These are phyloP conservation scores for Phytophthora kernoviae DNA, from an alignment of 352 stramenopile genomes.

Conservation along the genomic window DNA sequence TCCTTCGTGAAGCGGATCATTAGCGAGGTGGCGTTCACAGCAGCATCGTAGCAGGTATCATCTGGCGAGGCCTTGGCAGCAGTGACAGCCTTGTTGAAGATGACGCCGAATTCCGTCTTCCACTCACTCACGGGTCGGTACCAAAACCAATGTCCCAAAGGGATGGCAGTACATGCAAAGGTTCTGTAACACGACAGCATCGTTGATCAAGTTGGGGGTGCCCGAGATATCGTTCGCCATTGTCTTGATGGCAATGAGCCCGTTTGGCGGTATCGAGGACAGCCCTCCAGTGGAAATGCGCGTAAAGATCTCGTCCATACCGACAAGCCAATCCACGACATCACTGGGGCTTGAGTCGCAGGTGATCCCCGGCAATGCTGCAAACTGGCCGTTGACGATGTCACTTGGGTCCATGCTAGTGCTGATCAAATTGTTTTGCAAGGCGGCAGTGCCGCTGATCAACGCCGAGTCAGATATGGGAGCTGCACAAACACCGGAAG, in stretches of 20 bases:
- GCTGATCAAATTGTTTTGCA: background rate
- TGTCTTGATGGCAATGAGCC: constrained; percentile 36
- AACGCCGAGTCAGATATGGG: constrained; percentile 5
- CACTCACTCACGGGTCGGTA: constrained; percentile 47
- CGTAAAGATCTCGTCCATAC: constrained; percentile 47
- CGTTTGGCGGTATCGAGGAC: constrained; percentile 37
- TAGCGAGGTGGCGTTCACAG: constrained; percentile 56
- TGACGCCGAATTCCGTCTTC: constrained; percentile 32
- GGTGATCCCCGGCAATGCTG: constrained; percentile 35
- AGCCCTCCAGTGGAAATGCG: constrained; percentile 49
- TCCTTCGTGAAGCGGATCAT: constrained; percentile 78
- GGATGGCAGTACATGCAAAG: constrained; percentile 43
- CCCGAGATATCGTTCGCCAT: constrained; percentile 36
- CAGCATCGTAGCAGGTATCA: constrained; percentile 32
- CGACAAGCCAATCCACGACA: constrained; percentile 36
- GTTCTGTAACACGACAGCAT: constrained; percentile 34
- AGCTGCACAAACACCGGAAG: constrained; percentile 4
- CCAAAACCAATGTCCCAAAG: constrained; percentile 65
- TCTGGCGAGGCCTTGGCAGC: constrained; percentile 26
- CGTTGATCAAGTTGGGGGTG: constrained; percentile 20
- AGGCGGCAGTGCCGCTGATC: constrained; percentile 7
- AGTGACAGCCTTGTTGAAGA: constrained; percentile 35
- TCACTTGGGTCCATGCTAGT: constrained; percentile 25
- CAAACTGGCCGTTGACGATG: constrained; percentile 42
- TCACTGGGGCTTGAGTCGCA: constrained; percentile 17